Evolutionary conservation across 192 early-diverging fungal species (phyloP), one percentile per base, ranked within the genome.

Genomic region (Cladochytrium replicatum): DNA sequence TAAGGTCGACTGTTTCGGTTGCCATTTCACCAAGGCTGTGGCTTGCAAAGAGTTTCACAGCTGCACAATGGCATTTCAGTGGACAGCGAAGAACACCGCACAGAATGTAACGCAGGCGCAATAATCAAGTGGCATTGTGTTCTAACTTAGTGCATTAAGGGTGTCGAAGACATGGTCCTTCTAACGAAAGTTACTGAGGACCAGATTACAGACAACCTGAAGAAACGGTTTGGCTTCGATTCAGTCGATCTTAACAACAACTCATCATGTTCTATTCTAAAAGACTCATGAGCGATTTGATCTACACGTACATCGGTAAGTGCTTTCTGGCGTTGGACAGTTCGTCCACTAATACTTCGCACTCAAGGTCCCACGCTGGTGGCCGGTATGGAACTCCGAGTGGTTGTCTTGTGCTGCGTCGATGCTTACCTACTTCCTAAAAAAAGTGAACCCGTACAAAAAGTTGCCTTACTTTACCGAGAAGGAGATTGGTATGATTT

Each of bases 371-470:
- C 74, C 6, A 77, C 74, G 0, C 61, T 77, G 5, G 74, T 77
- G 21, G 74, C 74, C 17, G 68, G 70, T 72, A 54, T 37, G 17
- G 22, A 19, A 9, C 13, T 26, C 23, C 29, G 8, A 53, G 3
- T 29, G n/a, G 39, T 9, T 9, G 25, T 39, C 7, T n/a, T 78
- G n/a, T n/a, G n/a, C 84, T 67, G 19, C 17, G 27, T 27, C 15
- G 23, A n/a, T 23, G 17, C 27, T 41, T 38, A 17, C 34, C 31
- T 25, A 34, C 21, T n/a, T 9, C 30, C 24, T 58, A 21, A 30
- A n/a, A 86, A 41, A 68, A 77, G 91, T 97, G 25, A 99, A 99
- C 58, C 95, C 95, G 21, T 99, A 94, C 77, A 86, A 84, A 55
- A 89, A 93, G 55, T 72, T 97, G 37, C 88, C 88, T 29, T 92